Percentiles rank a stretch among this genome's conserved stretches.
phyloP scores from a whole-genome alignment of 2,329 filamentous ascomycete species.

The Pyrenochaeta sp. region DNA sequence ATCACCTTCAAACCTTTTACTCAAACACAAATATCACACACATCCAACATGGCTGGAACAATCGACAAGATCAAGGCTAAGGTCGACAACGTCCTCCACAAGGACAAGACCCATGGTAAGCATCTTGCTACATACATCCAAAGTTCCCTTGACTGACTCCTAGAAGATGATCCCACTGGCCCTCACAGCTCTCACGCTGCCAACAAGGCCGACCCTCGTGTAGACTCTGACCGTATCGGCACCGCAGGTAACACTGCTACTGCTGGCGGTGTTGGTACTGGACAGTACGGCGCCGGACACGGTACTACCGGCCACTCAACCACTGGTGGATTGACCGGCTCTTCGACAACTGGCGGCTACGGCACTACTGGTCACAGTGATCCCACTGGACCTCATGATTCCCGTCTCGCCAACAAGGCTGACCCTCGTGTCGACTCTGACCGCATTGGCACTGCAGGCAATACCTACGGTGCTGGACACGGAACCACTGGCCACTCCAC shows the following conservation, averaged over 20 bases:
- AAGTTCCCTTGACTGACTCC: slow-evolving; percentile 7
- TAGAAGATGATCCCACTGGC: slow-evolving; percentile 36
- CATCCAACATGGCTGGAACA: slow-evolving; percentile 34
- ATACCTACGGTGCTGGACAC: slow-evolving; percentile 19
- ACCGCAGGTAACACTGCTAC: slow-evolving; percentile 12
- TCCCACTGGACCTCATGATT: slow-evolving; percentile 26
- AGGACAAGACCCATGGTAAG: slow-evolving; percentile 41
- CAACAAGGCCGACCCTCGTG: slow-evolving; percentile 41
- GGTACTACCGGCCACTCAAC: slow-evolving; percentile 11
- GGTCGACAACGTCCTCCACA: slow-evolving; percentile 47
- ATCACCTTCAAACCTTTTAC: slow-evolving; percentile 13
- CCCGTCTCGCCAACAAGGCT: slow-evolving; percentile 20
- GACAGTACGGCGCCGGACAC: slow-evolving; percentile 6
- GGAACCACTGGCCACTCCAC: slow-evolving; percentile 11
- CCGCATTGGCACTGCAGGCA: slow-evolving; percentile 19
- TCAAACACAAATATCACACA: slow-evolving; percentile 9
- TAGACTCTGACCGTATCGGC: slow-evolving; percentile 31
- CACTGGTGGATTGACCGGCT: slow-evolving; percentile 14
- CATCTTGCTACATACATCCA: not conserved
- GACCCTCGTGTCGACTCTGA: slow-evolving; percentile 37
- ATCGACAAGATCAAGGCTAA: slow-evolving; percentile 49
- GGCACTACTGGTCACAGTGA: slow-evolving; percentile 16
- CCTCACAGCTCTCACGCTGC: slow-evolving; percentile 37
- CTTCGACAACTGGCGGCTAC: slow-evolving; percentile 11
- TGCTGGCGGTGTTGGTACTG: not conserved